phyloP scores from a whole-genome alignment of 495 filamentous ascomycete genomes.

The Haplographium delicatum region DNA sequence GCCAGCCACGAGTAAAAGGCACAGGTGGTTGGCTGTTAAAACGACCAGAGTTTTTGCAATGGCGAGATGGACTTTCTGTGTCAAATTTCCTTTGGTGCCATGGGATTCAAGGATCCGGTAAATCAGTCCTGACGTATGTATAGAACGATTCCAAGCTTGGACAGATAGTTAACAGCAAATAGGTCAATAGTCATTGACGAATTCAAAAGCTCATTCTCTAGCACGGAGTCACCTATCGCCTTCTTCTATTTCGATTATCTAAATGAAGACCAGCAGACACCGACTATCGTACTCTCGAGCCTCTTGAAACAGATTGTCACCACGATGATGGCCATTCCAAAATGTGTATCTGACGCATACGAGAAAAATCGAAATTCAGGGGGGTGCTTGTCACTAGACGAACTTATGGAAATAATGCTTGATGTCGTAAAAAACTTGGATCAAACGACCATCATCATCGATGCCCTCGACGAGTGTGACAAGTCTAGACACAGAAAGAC shows the following conservation, averaged over 20 bases:
- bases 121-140: slow-evolving; percentile 2
- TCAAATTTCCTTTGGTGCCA: slow-evolving; percentile 9
- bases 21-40: slow-evolving; percentile 1
- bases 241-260: slow-evolving; percentile 8
- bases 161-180: not conserved
- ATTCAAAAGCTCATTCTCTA: not conserved
- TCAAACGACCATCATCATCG: not conserved
- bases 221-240: not conserved
- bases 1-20: not conserved
- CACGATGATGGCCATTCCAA: not conserved
- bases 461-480: slow-evolving; percentile 5
- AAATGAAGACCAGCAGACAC: not conserved
- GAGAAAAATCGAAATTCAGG: not conserved
- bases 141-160: not conserved
- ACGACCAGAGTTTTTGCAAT: not conserved
- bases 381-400: not conserved
- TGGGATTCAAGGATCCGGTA: slow-evolving; percentile 4
- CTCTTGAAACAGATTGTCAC: not conserved
- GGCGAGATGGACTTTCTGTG: not conserved
- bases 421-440: not conserved
- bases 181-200: slow-evolving; percentile 3
- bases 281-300: not conserved
- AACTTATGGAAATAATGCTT: not conserved
- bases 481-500: not conserved
- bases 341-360: slow-evolving; percentile 1